A percentile compares a stretch with the other conserved stretches of the same genome.
phyloP scores from a whole-genome alignment of 2,329 filamentous ascomycete genomes.

The Blastomyces emzantsi region DNA sequence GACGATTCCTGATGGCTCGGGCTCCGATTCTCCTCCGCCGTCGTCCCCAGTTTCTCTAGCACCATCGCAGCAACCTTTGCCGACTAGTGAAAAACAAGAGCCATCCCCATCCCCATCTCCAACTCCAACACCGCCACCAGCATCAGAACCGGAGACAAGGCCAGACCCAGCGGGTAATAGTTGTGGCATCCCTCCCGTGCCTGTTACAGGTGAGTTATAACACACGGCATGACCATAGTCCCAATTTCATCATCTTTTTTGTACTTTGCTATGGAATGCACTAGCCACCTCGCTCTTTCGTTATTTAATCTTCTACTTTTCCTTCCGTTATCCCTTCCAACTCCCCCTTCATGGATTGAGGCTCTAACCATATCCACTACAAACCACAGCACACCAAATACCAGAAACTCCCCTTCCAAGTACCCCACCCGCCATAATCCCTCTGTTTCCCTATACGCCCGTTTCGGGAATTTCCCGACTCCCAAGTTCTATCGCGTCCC shows the following conservation, averaged over 20 bases:
- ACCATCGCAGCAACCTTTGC: not conserved
- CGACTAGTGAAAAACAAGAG: not conserved
- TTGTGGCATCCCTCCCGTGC: not conserved
- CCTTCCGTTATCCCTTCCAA: not conserved
- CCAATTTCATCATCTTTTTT: not conserved
- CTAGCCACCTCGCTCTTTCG: not conserved
- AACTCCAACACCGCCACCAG: not conserved
- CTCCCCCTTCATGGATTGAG: not conserved
- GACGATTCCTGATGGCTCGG: slow-evolving; percentile 10
- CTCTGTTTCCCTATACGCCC: not conserved
- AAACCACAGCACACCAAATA: not conserved
- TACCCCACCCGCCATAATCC: not conserved
- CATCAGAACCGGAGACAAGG: not conserved
- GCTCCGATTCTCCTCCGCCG: not conserved
- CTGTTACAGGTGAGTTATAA: slow-evolving; percentile 1
- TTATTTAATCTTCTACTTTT: too few relatives aligned
- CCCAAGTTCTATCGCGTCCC: not conserved
- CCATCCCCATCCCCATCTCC: not conserved
- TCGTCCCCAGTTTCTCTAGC: not conserved
- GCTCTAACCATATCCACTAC: not conserved
- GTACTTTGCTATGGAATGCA: too few relatives aligned
- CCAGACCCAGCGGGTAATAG: not conserved
- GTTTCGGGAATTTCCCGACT: not conserved
- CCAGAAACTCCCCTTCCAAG: not conserved
- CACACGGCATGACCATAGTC: not conserved